These are phyloP conservation scores for Panicum miliaceum DNA, from an alignment of 176 grass and related monocot species.

Conservation along the genomic window DNA sequence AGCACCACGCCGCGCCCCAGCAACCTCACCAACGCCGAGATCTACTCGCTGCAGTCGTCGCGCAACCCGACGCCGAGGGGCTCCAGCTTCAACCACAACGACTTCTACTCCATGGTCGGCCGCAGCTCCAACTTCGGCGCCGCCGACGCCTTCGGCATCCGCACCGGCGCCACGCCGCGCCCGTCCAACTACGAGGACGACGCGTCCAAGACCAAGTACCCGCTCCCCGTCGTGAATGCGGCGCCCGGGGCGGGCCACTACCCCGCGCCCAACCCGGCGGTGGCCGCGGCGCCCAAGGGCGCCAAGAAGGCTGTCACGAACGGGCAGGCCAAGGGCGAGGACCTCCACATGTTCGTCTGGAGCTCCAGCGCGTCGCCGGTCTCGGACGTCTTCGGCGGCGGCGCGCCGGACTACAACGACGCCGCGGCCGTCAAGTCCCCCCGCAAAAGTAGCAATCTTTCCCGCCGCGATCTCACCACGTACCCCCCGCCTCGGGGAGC, in stretches of 20 bases:
- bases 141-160: conserved; percentile 66
- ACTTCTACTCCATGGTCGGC: conserved; percentile 99
- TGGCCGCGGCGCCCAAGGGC: conserved; percentile 48
- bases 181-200: conserved; percentile 99
- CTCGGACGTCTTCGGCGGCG: conserved; percentile 87
- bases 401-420: conserved; percentile 81
- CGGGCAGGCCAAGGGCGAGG: conserved; percentile 82
- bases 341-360: conserved; percentile 99
- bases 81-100: conserved; percentile 98
- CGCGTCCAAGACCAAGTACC: conserved; percentile 56
- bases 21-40: conserved; percentile 99
- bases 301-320: conserved; percentile 54
- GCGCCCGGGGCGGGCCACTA: conserved; percentile 39
- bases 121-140: conserved; percentile 94
- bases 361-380: conserved; percentile 98
- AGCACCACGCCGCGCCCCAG: conserved; percentile 79
- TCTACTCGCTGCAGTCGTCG: conserved; percentile 98
- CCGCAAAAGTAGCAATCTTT: conserved; percentile 61
- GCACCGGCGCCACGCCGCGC: conserved; percentile 69
- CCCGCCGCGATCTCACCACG: neutral
- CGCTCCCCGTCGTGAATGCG: conserved; percentile 43
- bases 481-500: conserved; percentile 8
- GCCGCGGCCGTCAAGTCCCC: conserved; percentile 70
- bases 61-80: conserved; percentile 89
- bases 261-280: conserved; percentile 81